These are phyloP conservation scores for Nothophaeocryptopus gaeumannii DNA, from an alignment of 2,329 filamentous ascomycete genomes.

Conservation along the genomic window DNA sequence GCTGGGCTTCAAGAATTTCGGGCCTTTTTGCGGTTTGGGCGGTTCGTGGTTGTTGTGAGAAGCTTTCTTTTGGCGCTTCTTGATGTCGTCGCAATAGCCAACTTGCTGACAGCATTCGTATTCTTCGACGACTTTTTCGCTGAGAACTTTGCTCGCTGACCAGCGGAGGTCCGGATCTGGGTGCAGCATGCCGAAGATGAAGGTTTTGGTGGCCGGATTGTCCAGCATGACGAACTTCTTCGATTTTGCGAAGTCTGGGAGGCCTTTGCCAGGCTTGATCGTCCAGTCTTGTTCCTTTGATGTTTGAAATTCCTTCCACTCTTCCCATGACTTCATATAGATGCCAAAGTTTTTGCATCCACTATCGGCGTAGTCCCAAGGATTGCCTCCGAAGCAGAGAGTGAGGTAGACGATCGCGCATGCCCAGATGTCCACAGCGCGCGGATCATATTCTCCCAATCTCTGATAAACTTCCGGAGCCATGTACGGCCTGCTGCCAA, in stretches of 20 bases:
- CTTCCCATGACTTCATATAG: conserved; percentile 66
- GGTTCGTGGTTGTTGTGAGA: conserved; percentile 46
- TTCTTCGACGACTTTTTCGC: conserved; percentile 46
- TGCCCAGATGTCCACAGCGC: conserved; percentile 81
- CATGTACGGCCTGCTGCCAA: conserved; percentile 82
- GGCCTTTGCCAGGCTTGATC: conserved; percentile 45
- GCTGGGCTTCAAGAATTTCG: conserved; percentile 12
- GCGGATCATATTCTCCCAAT: conserved; percentile 66
- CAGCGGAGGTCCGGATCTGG: conserved; percentile 70
- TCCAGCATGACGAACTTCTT: conserved; percentile 65
- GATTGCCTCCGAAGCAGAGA: conserved; percentile 67
- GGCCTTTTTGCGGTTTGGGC: conserved; percentile 29
- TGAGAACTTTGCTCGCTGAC: conserved; percentile 65
- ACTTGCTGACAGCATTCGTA: conserved; percentile 34
- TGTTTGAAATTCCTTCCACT: conserved; percentile 52
- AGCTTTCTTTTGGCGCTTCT: conserved; percentile 39
- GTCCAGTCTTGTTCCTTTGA: conserved; percentile 50
- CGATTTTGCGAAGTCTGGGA: conserved; percentile 58
- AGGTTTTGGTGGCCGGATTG: conserved; percentile 64
- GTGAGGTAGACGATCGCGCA: conserved; percentile 79
- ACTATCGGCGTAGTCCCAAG: conserved; percentile 68
- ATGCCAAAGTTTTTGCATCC: conserved; percentile 58
- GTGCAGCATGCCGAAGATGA: conserved; percentile 79
- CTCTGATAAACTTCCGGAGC: conserved; percentile 78
- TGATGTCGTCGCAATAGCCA: conserved; percentile 36